phyloP scores from a whole-genome alignment of 768 basidiomycete genomes.

The Baorangia bicolor region DNA sequence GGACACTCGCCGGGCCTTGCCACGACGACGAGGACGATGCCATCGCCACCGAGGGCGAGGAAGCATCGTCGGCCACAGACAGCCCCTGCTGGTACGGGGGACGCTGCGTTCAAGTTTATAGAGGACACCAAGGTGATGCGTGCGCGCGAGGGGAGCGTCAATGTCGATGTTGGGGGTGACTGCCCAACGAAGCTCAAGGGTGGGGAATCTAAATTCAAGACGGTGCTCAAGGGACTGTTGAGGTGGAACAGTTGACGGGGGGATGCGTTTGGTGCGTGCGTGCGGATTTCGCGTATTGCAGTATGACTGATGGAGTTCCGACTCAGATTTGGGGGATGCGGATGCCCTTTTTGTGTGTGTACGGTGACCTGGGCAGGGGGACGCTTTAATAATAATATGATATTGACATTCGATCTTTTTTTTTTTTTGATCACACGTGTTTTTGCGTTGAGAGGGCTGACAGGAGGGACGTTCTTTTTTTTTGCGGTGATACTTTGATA shows the following conservation, averaged over 20 bases:
- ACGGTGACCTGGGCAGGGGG: too few species aligned
- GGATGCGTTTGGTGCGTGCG: constrained; percentile 5
- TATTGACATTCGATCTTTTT: too few species aligned
- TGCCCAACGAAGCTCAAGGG: not conserved
- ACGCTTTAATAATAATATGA: too few species aligned
- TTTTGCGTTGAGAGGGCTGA: too few species aligned
- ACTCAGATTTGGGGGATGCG: too few species aligned
- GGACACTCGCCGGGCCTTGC: too few species aligned
- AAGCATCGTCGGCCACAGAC: constrained; percentile 26
- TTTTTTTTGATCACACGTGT: too few species aligned
- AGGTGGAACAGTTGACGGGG: constrained; percentile 8
- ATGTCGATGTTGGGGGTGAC: not conserved
- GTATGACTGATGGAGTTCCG: too few species aligned
- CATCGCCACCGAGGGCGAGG: constrained; percentile 3
- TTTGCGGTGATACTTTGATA: too few species aligned
- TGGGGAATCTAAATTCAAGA: constrained; percentile 16
- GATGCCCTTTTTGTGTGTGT: too few species aligned
- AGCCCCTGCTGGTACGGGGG: constrained; percentile 17
- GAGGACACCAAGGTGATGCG: constrained; percentile 5
- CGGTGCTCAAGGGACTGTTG: constrained; percentile 18
- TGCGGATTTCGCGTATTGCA: too few species aligned
- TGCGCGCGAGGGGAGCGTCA: constrained; percentile 1
- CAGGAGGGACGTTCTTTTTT: too few species aligned
- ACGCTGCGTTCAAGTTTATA: constrained; percentile 13
- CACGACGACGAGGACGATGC: not conserved